phyloP scores from a whole-genome alignment of 2,329 filamentous ascomycete species.

The Erysiphe pulchra region DNA sequence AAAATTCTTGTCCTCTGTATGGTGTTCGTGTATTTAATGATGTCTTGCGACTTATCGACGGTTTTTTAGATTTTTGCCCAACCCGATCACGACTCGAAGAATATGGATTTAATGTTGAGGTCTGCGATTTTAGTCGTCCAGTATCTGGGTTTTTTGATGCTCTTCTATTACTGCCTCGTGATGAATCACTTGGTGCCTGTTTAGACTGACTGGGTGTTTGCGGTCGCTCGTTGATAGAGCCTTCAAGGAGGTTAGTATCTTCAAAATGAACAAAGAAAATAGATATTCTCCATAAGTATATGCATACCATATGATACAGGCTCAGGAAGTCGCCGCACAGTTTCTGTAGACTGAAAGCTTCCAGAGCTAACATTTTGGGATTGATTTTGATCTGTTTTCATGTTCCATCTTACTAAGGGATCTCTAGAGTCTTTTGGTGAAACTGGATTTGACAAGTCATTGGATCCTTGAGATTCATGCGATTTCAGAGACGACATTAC shows the following conservation, averaged over 20 bases:
- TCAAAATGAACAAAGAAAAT: neutral
- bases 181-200: slow-evolving; percentile 10
- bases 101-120: slow-evolving; percentile 9
- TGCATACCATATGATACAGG: slow-evolving; percentile 24
- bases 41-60: slow-evolving; percentile 42
- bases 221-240: slow-evolving; percentile 6
- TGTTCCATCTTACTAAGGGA: slow-evolving; percentile 11
- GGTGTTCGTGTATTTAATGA: slow-evolving; percentile 48
- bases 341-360: slow-evolving; percentile 32
- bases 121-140: slow-evolving; percentile 8
- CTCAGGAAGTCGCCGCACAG: slow-evolving; percentile 30
- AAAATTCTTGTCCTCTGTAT: slow-evolving; percentile 66
- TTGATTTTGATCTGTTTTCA: slow-evolving; percentile 1
- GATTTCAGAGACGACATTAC: too few species aligned
- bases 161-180: slow-evolving; percentile 8
- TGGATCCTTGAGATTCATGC: too few species aligned
- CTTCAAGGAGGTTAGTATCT: slow-evolving; percentile 2
- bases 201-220: slow-evolving; percentile 3
- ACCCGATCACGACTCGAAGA: slow-evolving; percentile 13
- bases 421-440: slow-evolving; percentile 26
- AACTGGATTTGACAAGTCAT: slow-evolving; percentile 11
- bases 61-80: slow-evolving; percentile 26
- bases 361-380: slow-evolving; percentile 21
- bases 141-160: slow-evolving; percentile 10
- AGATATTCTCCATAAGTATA: neutral